Conservation (phyloP, 2,329 filamentous ascomycete genomes). For the Xylariales sp. region DNA sequence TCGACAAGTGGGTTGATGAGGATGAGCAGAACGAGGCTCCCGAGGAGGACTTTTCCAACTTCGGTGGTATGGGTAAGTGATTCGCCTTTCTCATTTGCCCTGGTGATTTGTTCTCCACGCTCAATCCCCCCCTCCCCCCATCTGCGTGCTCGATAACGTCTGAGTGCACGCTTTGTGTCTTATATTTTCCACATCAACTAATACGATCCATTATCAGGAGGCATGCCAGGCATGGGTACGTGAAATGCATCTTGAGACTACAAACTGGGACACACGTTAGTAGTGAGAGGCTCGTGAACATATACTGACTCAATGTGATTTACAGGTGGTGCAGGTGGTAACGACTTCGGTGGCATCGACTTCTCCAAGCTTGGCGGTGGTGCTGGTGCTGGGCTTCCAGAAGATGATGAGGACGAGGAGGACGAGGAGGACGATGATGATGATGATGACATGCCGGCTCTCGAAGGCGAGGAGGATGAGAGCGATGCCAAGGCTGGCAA, state of each 20-base stretch:
- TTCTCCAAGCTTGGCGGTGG: constrained; percentile 83
- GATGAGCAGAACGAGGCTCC: constrained; percentile 91
- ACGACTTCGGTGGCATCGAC: constrained; percentile 82
- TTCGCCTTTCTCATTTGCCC: background rate
- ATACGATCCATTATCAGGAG: constrained; percentile 32
- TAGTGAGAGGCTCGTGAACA: too few relatives aligned
- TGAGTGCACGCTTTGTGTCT: too few relatives aligned
- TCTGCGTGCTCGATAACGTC: too few relatives aligned
- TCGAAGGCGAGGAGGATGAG: constrained; percentile 59
- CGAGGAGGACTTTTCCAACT: constrained; percentile 73
- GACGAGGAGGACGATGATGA: constrained; percentile 57
- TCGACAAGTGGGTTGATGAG: constrained; percentile 99
- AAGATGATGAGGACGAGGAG: constrained; percentile 44
- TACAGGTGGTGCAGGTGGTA: constrained; percentile 43
- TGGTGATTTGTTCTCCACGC: background rate
- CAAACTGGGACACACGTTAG: too few relatives aligned
- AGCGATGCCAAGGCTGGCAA: constrained; percentile 30
- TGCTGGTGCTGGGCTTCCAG: constrained; percentile 40
- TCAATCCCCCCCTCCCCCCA: background rate
- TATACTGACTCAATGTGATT: constrained; percentile 17
- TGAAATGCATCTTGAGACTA: background rate
- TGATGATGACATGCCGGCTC: constrained; percentile 83
- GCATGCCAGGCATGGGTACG: constrained; percentile 39
- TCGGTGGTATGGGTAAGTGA: constrained; percentile 59
- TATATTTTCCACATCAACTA: constrained; percentile 7